Conservation (phyloP, 1,139 yeast genomes). For the Taiozyma sp. region DNA sequence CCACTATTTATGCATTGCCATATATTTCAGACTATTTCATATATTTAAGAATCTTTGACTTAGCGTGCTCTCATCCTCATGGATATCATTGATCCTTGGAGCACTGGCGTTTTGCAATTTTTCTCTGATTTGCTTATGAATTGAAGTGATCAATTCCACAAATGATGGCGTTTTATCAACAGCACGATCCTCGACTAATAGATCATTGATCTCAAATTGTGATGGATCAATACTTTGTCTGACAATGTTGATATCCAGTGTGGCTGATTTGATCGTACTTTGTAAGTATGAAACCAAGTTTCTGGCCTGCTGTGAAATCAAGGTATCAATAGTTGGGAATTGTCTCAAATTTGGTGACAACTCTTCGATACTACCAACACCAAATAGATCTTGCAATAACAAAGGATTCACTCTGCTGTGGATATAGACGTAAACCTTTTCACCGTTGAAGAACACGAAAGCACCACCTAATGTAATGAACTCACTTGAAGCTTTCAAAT, state of each 20-base stretch:
- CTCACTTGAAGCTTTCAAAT: constrained; percentile 41
- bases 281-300: constrained; percentile 52
- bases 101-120: constrained; percentile 39
- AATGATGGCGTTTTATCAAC: constrained; percentile 46
- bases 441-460: constrained; percentile 72
- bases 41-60: constrained; percentile 27
- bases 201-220: constrained; percentile 50
- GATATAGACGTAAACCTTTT: constrained; percentile 58
- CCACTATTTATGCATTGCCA: neutral
- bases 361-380: constrained; percentile 39
- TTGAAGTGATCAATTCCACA: constrained; percentile 53
- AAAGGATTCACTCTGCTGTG: constrained; percentile 67
- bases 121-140: constrained; percentile 59
- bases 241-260: constrained; percentile 51
- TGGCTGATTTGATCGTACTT: constrained; percentile 34
- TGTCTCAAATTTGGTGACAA: constrained; percentile 45
- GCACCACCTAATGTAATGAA: constrained; percentile 67
- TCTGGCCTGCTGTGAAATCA: constrained; percentile 64
- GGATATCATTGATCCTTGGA: constrained; percentile 16
- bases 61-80: constrained; percentile 25
- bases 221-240: constrained; percentile 65
- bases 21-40: neutral
- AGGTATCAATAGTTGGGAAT: constrained; percentile 69
- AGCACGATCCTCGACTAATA: constrained; percentile 73
- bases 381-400: constrained; percentile 72